Percentiles rank a stretch among this genome's conserved stretches.
Conservation (phyloP, 495 filamentous ascomycete species). For the Aspergillus sclerotioniger region DNA sequence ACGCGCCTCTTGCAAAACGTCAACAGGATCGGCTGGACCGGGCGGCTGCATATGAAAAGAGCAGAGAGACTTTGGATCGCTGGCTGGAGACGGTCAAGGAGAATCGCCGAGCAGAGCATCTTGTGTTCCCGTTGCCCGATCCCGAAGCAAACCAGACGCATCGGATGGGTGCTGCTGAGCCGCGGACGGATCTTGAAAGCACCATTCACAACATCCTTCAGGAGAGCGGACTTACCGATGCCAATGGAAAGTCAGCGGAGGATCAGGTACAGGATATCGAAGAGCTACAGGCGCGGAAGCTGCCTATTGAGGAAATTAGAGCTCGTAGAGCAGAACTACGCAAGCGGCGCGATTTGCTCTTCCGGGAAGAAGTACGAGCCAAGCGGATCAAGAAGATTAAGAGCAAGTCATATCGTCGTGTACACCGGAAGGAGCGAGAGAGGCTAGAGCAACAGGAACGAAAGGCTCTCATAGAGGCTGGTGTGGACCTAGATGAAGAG, state of each 20-base stretch:
- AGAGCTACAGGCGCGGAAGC: slow-evolving; percentile 62
- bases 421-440: slow-evolving; percentile 84
- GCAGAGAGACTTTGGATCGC: slow-evolving; percentile 81
- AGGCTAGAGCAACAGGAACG: slow-evolving; percentile 68
- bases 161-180: slow-evolving; percentile 49
- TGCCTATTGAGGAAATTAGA: slow-evolving; percentile 69
- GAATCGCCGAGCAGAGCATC: slow-evolving; percentile 86
- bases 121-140: slow-evolving; percentile 84
- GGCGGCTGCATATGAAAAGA: slow-evolving; percentile 82
- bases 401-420: slow-evolving; percentile 85
- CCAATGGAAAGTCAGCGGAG: slow-evolving; percentile 59
- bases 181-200: slow-evolving; percentile 76
- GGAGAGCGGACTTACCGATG: slow-evolving; percentile 72
- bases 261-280: slow-evolving; percentile 66
- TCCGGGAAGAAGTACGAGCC: slow-evolving; percentile 82
- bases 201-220: slow-evolving; percentile 84
- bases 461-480: slow-evolving; percentile 65
- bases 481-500: slow-evolving; percentile 67
- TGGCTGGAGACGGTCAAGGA: slow-evolving; percentile 95
- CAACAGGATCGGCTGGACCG: slow-evolving; percentile 88
- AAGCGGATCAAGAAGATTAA: slow-evolving; percentile 99
- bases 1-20: slow-evolving; percentile 80
- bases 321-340: slow-evolving; percentile 73
- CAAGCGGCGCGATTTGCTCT: slow-evolving; percentile 77
- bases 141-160: slow-evolving; percentile 53